These are phyloP conservation scores for Diplotaxis tenuifolia DNA, from an alignment of 345 rosid genomes.

Conservation along the genomic window DNA sequence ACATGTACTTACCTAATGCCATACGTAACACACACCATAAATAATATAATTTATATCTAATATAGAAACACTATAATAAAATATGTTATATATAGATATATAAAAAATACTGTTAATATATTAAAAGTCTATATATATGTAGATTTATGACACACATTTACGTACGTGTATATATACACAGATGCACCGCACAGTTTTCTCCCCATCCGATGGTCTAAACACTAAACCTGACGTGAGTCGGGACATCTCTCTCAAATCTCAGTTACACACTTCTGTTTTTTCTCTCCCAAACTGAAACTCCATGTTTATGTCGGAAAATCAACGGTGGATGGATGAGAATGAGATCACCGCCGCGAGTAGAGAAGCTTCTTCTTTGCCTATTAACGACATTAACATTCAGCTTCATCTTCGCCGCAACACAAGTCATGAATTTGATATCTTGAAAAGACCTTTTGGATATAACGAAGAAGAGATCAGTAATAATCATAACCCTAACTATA, in stretches of 20 bases:
- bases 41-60: not conserved
- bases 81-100: too few species aligned
- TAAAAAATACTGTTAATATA: not conserved
- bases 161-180: constrained; percentile 26
- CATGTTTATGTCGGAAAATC: constrained; percentile 33
- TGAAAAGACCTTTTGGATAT: constrained; percentile 24
- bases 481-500: constrained; percentile 24
- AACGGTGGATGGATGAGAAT: constrained; percentile 35
- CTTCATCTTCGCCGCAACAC: constrained; percentile 28
- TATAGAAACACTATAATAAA: too few species aligned
- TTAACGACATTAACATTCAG: constrained; percentile 29
- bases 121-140: not conserved
- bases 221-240: constrained; percentile 32
- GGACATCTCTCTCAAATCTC: constrained; percentile 29
- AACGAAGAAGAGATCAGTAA: constrained; percentile 24
- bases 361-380: constrained; percentile 42
- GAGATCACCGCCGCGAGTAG: constrained; percentile 22
- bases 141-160: constrained; percentile 28
- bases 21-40: constrained; percentile 34
- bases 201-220: constrained; percentile 14
- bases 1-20: constrained; percentile 40
- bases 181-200: constrained; percentile 26
- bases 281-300: not conserved
- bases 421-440: constrained; percentile 28
- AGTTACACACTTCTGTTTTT: constrained; percentile 2